Evolutionary conservation across 2,329 filamentous ascomycete genomes (phyloP), one percentile per base, ranked within the genome.

Genomic region (Alternaria panax): DNA sequence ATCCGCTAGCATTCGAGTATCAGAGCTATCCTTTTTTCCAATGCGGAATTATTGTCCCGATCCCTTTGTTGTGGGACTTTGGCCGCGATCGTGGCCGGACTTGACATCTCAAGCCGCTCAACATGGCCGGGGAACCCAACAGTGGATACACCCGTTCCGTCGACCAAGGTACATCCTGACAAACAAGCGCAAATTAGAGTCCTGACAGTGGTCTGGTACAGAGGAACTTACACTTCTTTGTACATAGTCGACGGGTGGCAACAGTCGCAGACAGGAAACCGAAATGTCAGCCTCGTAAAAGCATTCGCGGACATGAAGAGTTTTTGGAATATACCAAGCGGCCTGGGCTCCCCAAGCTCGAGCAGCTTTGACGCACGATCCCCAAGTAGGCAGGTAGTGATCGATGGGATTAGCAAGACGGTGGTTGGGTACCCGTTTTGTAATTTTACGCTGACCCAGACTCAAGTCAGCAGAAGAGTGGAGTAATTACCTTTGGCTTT

Each of bases 331-430:
- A 12, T 20, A 30, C 41, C 27, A 34, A 24, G 28, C 28, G n/a
- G 20, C 34, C 4, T 18, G 18, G 24, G 45, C 45, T 5, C 34
- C 18, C 45, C 20, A 24, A 20, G 20, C 45, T 24, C 20, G 32
- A 48, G 30, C 22, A n/a, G 30, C 22, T 5, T 5, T 11, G 8
- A 1, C 4, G 8, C 32, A 25, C 45, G 30, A 25, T 48, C 3
- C 45, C 8, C 45, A 48, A 48, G 30, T 48, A 48, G 45, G 45
- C 45, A 48, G 45, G 45, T 48, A 30, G 9, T 48, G 45, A 36
- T 48, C 45, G 45, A 12, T 30, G 11, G 2, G 20, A 48, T 25
- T 34, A 48, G 45, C 5, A 24, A 5, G 28, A 9, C 32, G 30
- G 4, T 48, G 30, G 45, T 36, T 36, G 45, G 45, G 45, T 48